phyloP scores from a whole-genome alignment of 2,329 filamentous ascomycete genomes.

The Arthrobotrys sinensis region DNA sequence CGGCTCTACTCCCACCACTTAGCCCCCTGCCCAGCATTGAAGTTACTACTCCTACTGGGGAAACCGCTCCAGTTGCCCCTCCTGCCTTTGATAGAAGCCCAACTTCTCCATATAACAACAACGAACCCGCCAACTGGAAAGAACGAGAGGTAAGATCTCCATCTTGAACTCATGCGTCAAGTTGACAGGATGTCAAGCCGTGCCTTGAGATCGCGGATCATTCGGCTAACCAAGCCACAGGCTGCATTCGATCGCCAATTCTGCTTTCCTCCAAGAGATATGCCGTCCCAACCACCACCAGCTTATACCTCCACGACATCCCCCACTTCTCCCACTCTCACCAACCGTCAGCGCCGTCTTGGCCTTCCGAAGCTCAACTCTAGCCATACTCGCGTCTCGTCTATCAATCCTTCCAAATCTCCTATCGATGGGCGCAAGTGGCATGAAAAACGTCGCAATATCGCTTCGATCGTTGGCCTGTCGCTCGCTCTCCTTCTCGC shows the following conservation, averaged over 20 bases:
- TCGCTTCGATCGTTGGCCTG: constrained; percentile 38
- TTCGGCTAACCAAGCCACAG: constrained; percentile 40
- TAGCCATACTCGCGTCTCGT: constrained; percentile 51
- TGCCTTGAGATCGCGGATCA: constrained; percentile 27
- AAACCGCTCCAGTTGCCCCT: constrained; percentile 49
- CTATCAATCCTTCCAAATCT: constrained; percentile 49
- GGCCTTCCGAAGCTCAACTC: constrained; percentile 50
- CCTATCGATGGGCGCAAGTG: constrained; percentile 55
- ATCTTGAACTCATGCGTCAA: constrained; percentile 9
- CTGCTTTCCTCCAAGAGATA: constrained; percentile 45
- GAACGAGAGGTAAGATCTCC: constrained; percentile 56
- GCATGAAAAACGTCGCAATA: constrained; percentile 56
- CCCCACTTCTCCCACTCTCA: constrained; percentile 38
- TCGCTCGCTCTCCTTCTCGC: constrained; percentile 38
- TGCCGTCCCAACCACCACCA: constrained; percentile 55
- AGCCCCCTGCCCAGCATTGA: constrained; percentile 47
- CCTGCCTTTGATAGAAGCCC: constrained; percentile 44
- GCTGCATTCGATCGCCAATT: constrained; percentile 58
- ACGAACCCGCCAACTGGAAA: constrained; percentile 49
- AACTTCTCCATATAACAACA: constrained; percentile 25
- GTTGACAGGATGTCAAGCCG: constrained; percentile 20
- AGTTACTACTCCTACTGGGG: constrained; percentile 52
- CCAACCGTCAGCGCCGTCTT: constrained; percentile 54
- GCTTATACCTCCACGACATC: constrained; percentile 48
- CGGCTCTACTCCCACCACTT: constrained; percentile 48